Evolutionary conservation across 139 green algal species (phyloP), one percentile per base, ranked within the genome.

Genomic region (Chlorokybus atmophyticus): DNA sequence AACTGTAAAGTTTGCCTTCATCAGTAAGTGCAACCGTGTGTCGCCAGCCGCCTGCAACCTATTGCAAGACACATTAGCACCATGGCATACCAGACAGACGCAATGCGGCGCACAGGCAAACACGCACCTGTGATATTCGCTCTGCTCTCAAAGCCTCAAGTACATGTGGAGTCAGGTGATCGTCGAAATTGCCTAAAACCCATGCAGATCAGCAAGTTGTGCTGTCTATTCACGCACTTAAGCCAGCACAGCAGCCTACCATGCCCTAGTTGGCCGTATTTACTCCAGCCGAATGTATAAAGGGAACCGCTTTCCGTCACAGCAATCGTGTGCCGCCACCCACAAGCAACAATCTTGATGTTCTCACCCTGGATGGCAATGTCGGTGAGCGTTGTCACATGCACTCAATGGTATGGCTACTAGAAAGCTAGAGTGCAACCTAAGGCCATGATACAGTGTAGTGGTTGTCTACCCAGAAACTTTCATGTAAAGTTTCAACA

Each of bases 221-320:
- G n/a, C n/a, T n/a, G n/a, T n/a, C n/a, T 71, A 1, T 19, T 54
- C 2, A 32, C 19, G 30, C 64, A 55, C 31, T 59, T 41, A 2
- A 73, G 25, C 2, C 48, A 60, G 21, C 27, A 32, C 32, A 76
- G 35, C 27, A 17, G 51, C 3, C 55, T 54, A 0, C 86, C 86
- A 29, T 87, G 80, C 25, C 85, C 85, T 29, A 94, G 76, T 74
- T 94, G 87, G 6, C 84, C 87, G 52, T 93, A 94, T 62, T 88
- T 90, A 73, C 50, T 75, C 87, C 87, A 95, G 51, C 87, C 87
- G 69, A 83, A 93, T 1, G 83, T 86, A 60, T 77, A 92, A 31
- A 95, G 44, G 3, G 26, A 44, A 5, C 87, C 83, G 5, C 63
- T 41, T 1, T 64, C 40, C 0, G 69, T 62, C 10, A 94, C 69